Conservation (phyloP, 2,329 filamentous ascomycete genomes). For the Botrytis fabae region DNA sequence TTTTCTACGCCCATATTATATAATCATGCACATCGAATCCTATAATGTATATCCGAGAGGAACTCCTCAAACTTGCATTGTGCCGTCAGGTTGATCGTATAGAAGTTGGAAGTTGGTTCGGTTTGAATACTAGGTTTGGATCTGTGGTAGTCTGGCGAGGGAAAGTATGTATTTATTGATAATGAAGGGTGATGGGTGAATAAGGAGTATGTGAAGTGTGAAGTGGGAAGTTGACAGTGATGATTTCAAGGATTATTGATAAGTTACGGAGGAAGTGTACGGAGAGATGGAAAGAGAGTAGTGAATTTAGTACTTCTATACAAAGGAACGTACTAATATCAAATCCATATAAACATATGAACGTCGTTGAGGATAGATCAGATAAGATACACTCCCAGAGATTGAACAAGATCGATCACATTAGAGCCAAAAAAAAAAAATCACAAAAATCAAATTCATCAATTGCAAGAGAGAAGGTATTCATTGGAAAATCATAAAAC, state of each 20-base stretch:
- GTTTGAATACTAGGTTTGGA: not conserved
- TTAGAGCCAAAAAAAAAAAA: not conserved
- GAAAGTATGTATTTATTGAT: too few relatives aligned
- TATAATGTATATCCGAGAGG: too few relatives aligned
- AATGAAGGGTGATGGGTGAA: not conserved
- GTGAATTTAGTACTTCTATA: not conserved
- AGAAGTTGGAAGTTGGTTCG: too few relatives aligned
- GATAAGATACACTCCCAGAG: not conserved
- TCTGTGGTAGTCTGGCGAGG: too few relatives aligned
- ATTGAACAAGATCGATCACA: not conserved
- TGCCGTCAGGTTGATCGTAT: too few relatives aligned
- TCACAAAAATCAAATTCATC: not conserved
- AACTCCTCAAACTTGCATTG: too few relatives aligned
- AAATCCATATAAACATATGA: not conserved
- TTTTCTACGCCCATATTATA: too few relatives aligned
- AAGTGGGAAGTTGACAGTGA: accelerated
- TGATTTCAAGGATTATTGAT: accelerated
- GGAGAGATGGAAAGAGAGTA: not conserved
- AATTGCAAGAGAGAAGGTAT: not conserved
- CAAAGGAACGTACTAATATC: not conserved
- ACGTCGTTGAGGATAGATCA: not conserved
- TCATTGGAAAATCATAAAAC: not conserved
- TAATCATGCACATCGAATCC: too few relatives aligned
- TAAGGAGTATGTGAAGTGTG: too few relatives aligned
- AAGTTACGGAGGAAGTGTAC: accelerated